Conservation (phyloP, 2,329 filamentous ascomycete species). For the Talaromyces marneffei region DNA sequence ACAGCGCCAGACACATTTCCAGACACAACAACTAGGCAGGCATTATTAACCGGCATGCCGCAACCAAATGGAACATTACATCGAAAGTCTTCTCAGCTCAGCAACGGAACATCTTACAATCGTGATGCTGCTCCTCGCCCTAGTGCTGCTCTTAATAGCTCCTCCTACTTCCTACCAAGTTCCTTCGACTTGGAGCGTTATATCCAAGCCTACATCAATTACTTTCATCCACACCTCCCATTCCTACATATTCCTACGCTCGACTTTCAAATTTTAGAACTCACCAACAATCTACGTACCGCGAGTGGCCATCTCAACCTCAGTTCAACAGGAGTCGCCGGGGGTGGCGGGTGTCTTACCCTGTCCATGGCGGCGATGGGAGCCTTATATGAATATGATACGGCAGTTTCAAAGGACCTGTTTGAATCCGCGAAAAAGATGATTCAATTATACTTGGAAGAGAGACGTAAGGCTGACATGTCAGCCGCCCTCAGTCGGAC, state of each 20-base stretch:
- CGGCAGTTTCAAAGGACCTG: slow-evolving; percentile 70
- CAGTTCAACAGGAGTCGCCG: slow-evolving; percentile 53
- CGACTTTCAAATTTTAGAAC: slow-evolving; percentile 75
- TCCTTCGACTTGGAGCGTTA: slow-evolving; percentile 84
- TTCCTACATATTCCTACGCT: slow-evolving; percentile 89
- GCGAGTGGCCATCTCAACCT: slow-evolving; percentile 48
- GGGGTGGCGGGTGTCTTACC: slow-evolving; percentile 79
- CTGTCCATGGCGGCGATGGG: slow-evolving; percentile 84
- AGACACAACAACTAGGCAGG: slow-evolving; percentile 56
- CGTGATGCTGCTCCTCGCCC: slow-evolving; percentile 33
- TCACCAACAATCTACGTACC: slow-evolving; percentile 55
- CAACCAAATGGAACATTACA: slow-evolving; percentile 53
- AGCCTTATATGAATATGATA: slow-evolving; percentile 81
- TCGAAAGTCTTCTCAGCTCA: slow-evolving; percentile 56
- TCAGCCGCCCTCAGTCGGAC: slow-evolving; percentile 53
- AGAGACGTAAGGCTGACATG: slow-evolving; percentile 79
- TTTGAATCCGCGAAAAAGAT: slow-evolving; percentile 94
- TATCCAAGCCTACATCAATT: slow-evolving; percentile 81
- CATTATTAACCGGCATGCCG: slow-evolving; percentile 56
- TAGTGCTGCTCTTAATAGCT: slow-evolving; percentile 29
- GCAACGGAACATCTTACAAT: slow-evolving; percentile 45
- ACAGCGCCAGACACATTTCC: slow-evolving; percentile 61
- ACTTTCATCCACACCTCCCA: slow-evolving; percentile 91
- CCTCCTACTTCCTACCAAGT: slow-evolving; percentile 60
- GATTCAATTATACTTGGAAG: slow-evolving; percentile 88